Percentiles rank a stretch among this genome's conserved stretches.
Evolutionary conservation across 495 filamentous ascomycete species (phyloP).

Genomic region (Aspergillus sparsus): DNA sequence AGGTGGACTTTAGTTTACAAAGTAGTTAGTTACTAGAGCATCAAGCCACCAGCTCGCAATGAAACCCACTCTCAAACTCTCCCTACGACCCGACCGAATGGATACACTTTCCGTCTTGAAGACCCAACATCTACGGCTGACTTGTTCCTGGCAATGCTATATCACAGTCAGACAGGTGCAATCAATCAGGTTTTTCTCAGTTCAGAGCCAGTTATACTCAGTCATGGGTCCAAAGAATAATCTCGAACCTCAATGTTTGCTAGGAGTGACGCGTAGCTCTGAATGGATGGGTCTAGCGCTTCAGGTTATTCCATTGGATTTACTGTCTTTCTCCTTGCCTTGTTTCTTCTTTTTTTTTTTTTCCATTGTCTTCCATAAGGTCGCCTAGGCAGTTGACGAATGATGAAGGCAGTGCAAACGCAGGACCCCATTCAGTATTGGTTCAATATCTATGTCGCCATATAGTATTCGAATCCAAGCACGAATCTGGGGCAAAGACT

Average conservation of each 20-base stretch:
- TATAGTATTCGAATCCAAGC: background rate
- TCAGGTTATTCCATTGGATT: background rate
- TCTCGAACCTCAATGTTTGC: background rate
- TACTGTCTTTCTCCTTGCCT: background rate
- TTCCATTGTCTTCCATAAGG: background rate
- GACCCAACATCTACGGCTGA: constrained; percentile 6
- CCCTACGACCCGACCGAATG: constrained; percentile 10
- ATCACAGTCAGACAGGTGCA: background rate
- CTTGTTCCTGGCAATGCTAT: background rate
- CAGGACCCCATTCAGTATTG: no score
- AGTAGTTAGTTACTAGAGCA: no score
- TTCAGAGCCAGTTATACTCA: background rate
- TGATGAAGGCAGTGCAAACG: constrained; percentile 2
- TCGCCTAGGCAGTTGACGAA: background rate
- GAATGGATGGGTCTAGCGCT: background rate
- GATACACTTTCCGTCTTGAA: constrained; percentile 5
- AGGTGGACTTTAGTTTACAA: no score
- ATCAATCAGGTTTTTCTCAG: background rate
- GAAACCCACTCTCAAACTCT: background rate
- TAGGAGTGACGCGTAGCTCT: background rate
- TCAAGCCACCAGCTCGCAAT: background rate
- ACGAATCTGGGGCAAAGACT: background rate
- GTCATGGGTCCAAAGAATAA: background rate
- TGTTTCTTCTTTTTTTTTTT: background rate
- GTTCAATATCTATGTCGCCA: no score